These are phyloP conservation scores for Sordariomycetes sp. DNA, from an alignment of 2,329 filamentous ascomycete species.

Conservation along the genomic window DNA sequence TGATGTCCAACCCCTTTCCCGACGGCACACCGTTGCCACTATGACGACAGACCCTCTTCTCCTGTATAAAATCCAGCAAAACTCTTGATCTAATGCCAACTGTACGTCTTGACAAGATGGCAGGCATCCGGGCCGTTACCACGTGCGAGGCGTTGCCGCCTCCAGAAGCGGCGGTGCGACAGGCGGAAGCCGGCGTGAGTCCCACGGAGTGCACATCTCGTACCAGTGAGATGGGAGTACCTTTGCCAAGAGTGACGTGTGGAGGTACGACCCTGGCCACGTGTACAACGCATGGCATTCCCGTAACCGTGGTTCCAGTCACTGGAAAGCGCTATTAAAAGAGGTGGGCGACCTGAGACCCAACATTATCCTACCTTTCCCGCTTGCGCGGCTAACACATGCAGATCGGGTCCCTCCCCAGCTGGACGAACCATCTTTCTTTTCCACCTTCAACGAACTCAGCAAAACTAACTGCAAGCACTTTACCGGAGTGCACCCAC, in stretches of 20 bases:
- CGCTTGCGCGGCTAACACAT: neutral
- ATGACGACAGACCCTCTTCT: neutral
- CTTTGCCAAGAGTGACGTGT: neutral
- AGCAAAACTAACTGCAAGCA: neutral
- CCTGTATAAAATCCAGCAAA: neutral
- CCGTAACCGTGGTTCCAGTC: neutral
- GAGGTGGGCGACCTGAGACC: neutral
- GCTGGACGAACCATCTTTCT: neutral
- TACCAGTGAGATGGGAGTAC: neutral
- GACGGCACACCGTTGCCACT: neutral
- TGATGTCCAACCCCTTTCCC: neutral
- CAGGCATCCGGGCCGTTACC: no score
- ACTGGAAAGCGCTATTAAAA: neutral
- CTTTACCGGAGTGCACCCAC: slow-evolving; percentile 13
- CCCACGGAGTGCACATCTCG: neutral
- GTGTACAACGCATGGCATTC: neutral
- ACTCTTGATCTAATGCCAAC: no score
- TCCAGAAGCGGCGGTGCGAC: slow-evolving; percentile 4
- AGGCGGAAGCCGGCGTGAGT: slow-evolving; percentile 9
- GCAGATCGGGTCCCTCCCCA: neutral
- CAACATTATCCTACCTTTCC: neutral
- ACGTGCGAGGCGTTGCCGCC: slow-evolving; percentile 4
- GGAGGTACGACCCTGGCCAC: neutral
- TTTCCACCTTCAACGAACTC: neutral
- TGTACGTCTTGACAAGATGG: no score